Base-by-base conservation (phyloP, 2,329 filamentous ascomycete genomes). In the Colletotrichum sp. region DNA sequence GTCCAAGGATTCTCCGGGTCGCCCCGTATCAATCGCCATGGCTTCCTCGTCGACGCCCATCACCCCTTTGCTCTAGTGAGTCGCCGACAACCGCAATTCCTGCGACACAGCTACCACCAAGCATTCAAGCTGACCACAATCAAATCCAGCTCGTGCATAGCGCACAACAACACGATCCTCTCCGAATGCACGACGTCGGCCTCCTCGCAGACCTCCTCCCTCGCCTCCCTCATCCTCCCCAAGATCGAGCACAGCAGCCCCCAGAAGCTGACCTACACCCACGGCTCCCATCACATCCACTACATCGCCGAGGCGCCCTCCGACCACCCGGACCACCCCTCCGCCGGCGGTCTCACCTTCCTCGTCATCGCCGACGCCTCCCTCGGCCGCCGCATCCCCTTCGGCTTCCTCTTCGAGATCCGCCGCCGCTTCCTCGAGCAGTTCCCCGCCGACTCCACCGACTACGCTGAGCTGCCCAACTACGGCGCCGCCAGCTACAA, bases 401-500 rank as follows among this genome's bases (percentile, higher is more conserved):
- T 99, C 83, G 96, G 95, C 71, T 99, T 95, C 87, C 92, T 99
- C 4, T 91, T 97, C 68, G 96, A 98, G 84, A 94, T 98, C 83
- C 96, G 98, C 86, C 94, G 94, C 83, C 94, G 94, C 79, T 99
- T 99, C 87, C 90, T 98, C 18, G 86, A 89, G 8, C 88, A 93
- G 60, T 97, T 95, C 83, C 87, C 92, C 14, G 88, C 92, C 1
- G 88, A 82, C 52, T 87, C 85, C 65, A 95, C 94, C 71, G 93
- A 98, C 80, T 98, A 96, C 81, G 86, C 89, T 55, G 89, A 92
- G 59, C 89, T 98, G 80, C 96, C 96, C 63, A 94, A 96, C 78
- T 99, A 99, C 84, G 97, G 97, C 78, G 95, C 95, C 32, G 97
- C 93, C 18, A 92, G 92, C 34, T 99, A 99, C 88, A 99, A 99